These are phyloP conservation scores for Ceratobasidium sp. DNA, from an alignment of 1,284 basidiomycete species.

Conservation along the genomic window DNA sequence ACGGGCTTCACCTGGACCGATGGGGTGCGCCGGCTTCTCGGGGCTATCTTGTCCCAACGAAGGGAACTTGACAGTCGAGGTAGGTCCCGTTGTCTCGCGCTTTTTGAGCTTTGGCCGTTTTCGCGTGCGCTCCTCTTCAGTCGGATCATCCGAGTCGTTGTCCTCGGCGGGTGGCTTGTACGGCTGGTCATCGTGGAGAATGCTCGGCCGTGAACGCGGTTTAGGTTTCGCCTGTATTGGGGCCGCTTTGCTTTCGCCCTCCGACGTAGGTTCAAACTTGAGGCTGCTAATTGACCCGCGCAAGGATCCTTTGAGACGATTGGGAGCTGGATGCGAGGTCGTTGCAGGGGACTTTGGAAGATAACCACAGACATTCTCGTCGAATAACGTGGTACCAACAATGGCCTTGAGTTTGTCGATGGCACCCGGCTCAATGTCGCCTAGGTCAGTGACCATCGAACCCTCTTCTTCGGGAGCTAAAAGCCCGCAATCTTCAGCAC, in stretches of 20 bases:
- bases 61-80: slow-evolving; percentile 35
- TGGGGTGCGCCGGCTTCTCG: slow-evolving; percentile 2
- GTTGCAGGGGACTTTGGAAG: slow-evolving; percentile 18
- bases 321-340: neutral
- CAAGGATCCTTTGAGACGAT: slow-evolving; percentile 19
- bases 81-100: neutral
- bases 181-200: slow-evolving; percentile 15
- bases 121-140: slow-evolving; percentile 23
- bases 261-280: neutral
- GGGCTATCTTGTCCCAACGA: slow-evolving; percentile 37
- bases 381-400: slow-evolving; percentile 44
- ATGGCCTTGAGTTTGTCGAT: slow-evolving; percentile 42
- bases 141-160: slow-evolving; percentile 25
- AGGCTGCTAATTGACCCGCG: neutral
- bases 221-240: slow-evolving; percentile 1
- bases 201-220: slow-evolving; percentile 34
- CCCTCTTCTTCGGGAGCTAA: slow-evolving; percentile 47
- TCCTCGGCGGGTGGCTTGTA: slow-evolving; percentile 27
- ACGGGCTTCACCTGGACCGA: neutral
- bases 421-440: slow-evolving; percentile 37
- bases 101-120: slow-evolving; percentile 13
- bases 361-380: slow-evolving; percentile 48
- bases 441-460: slow-evolving; percentile 43
- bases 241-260: slow-evolving; percentile 1
- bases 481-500: slow-evolving; percentile 47